Evolutionary conservation across 1,284 basidiomycete species (phyloP), one percentile per base, ranked within the genome.

Genomic region (Irpex lacteus): DNA sequence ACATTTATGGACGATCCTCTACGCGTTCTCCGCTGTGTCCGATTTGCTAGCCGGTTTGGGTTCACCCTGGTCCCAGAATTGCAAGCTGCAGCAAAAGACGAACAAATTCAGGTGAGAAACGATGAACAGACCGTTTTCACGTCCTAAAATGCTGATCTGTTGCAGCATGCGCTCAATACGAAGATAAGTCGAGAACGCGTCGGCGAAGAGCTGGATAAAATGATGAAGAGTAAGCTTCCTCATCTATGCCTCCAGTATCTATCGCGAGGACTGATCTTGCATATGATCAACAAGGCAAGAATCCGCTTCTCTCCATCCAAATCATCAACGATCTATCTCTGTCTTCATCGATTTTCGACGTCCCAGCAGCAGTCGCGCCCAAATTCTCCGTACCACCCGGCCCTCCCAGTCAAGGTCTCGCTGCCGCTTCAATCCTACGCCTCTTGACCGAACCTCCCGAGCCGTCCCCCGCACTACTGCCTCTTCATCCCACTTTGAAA

Each of bases 1-100:
- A 99, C 98, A 0, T 99, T 99, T 73, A 78, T 87, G 40, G 98
- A 99, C 70, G 98, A 99, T 74, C 98, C 98, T 2, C 78, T 99
- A 5, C 88, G 98, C 2, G 88, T 99, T 9, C 79, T 99, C 38
- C 88, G 98, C 40, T 96, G 95, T 68, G 80, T 99, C 15, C 83
- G 98, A 62, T 99, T 99, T 74, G 90, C 96, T 0, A 94, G 92
- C 70, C 84, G 98, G 36, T 95, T 96, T 73, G 90, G 90, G 8
- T 98, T 97, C 71, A 78, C 82, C 13, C 82, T 99, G 63, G 90
- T 92, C n/a, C 76, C 82, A 0, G 90, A 92, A 61, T 82, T 98
- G 32, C 77, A 81, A 60, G 80, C 84, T 4, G 89, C 93, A 6
- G 89, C 90, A 18, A 81, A 79, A 67, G 85, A 93, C 68, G 78